Evolutionary conservation across 352 stramenopile species (phyloP).

Genomic region (Pythium dissotocum): DNA sequence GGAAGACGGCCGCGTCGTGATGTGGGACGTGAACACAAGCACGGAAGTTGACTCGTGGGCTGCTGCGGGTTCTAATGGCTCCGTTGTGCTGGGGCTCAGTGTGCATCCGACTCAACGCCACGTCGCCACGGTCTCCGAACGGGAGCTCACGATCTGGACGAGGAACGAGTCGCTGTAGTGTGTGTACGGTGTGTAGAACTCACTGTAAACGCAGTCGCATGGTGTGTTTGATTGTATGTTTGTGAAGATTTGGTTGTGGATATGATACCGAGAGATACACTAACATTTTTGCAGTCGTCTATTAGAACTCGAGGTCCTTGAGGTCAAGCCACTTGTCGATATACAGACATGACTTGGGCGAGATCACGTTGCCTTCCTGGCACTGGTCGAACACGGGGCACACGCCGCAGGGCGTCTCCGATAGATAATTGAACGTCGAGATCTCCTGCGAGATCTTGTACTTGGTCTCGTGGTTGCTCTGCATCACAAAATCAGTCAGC

Average conservation of each 20-base stretch:
- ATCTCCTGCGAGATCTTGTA: constrained; percentile 90
- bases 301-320: constrained; percentile 84
- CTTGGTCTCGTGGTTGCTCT: constrained; percentile 77
- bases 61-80: not conserved
- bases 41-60: constrained; percentile 43
- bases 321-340: constrained; percentile 91
- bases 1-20: constrained; percentile 90
- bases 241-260: not conserved
- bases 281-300: not conserved
- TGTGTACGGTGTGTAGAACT: no score
- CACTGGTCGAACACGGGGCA: constrained; percentile 92
- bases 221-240: not conserved
- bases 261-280: constrained; percentile 5
- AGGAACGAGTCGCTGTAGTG: not conserved
- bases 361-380: constrained; percentile 90
- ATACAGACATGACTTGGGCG: constrained; percentile 89
- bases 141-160: constrained; percentile 27
- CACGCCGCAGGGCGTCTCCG: constrained; percentile 86
- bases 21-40: constrained; percentile 92
- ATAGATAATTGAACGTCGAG: constrained; percentile 87
- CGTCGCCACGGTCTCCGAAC: constrained; percentile 15
- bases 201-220: not conserved
- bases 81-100: constrained; percentile 27
- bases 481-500: constrained; percentile 5
- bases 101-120: constrained; percentile 27